A percentile compares a stretch with the other conserved stretches of the same genome.
These are phyloP conservation scores for Quercus lobata DNA, from an alignment of 331 rosid genomes.

Conservation along the genomic window DNA sequence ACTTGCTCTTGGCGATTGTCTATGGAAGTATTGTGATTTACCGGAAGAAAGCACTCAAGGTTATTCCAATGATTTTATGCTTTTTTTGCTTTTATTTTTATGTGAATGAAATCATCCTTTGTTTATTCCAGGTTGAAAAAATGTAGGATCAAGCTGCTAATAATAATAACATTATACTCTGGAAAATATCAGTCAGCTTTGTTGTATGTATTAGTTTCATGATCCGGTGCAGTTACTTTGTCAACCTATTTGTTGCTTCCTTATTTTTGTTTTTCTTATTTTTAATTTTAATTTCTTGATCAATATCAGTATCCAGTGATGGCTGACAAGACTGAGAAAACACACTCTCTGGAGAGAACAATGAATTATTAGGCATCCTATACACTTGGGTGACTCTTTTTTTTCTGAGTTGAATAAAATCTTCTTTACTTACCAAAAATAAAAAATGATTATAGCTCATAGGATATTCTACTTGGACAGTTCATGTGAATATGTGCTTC, in stretches of 20 bases:
- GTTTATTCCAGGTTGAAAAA: not conserved
- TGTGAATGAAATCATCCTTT: not conserved
- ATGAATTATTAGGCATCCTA: not conserved
- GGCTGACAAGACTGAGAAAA: not conserved
- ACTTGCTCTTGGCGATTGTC: conserved; percentile 62
- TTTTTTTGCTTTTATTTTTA: not conserved
- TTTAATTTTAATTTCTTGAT: not conserved
- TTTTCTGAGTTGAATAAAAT: too few species aligned
- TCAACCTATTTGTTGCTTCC: not conserved
- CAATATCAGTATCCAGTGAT: not conserved
- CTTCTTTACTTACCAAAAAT: too few species aligned
- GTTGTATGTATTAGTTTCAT: not conserved
- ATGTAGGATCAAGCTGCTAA: not conserved
- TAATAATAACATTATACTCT: not conserved
- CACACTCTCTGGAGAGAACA: not conserved
- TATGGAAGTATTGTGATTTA: conserved; percentile 54
- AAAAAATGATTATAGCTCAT: not conserved
- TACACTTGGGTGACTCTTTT: too few species aligned
- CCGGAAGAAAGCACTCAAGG: conserved; percentile 62
- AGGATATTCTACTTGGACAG: not conserved
- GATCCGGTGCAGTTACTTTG: not conserved
- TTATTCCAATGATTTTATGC: conserved; percentile 21
- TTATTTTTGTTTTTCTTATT: not conserved
- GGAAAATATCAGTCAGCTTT: not conserved
- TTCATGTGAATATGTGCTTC: not conserved